Evolutionary conservation across 805 yeast genomes (phyloP).

Genomic region (Dipodascus geniculatus): DNA sequence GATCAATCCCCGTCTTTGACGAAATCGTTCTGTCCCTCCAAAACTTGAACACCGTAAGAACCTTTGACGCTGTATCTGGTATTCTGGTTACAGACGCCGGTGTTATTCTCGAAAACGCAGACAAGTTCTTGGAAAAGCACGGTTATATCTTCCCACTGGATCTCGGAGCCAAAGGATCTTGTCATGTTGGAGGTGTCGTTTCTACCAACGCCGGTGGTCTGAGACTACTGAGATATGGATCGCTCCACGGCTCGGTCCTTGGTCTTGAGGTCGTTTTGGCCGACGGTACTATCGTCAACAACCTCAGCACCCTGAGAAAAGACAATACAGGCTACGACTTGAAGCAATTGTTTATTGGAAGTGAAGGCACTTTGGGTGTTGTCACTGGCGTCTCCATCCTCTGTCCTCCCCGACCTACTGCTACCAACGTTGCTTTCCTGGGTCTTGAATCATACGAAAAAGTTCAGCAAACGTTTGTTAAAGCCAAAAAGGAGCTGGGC

Average conservation of each 20-base stretch:
- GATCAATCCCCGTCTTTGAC: slow-evolving; percentile 84
- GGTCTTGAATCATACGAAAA: slow-evolving; percentile 72
- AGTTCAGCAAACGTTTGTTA: slow-evolving; percentile 72
- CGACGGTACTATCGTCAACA: slow-evolving; percentile 69
- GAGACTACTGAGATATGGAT: slow-evolving; percentile 77
- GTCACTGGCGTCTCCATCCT: slow-evolving; percentile 83
- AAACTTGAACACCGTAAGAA: slow-evolving; percentile 63
- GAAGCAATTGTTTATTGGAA: slow-evolving; percentile 86
- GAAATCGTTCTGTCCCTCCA: slow-evolving; percentile 68
- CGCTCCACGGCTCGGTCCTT: slow-evolving; percentile 81
- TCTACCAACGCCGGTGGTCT: slow-evolving; percentile 97
- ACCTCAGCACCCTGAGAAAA: slow-evolving; percentile 77
- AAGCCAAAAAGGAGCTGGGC: slow-evolving; percentile 65
- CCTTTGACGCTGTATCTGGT: slow-evolving; percentile 75
- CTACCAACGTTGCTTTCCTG: slow-evolving; percentile 77
- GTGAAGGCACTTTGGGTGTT: slow-evolving; percentile 86
- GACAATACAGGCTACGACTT: slow-evolving; percentile 93
- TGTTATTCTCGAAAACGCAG: slow-evolving; percentile 76
- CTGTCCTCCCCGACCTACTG: slow-evolving; percentile 81
- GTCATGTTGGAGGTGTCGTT: slow-evolving; percentile 89
- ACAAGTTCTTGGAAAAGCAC: slow-evolving; percentile 59
- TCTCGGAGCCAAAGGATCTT: slow-evolving; percentile 93
- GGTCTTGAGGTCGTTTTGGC: slow-evolving; percentile 92
- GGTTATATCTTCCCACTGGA: slow-evolving; percentile 90
- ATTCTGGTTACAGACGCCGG: slow-evolving; percentile 87